Evolutionary conservation across 176 grass and related monocot genomes (phyloP).

Genomic region (Otatea glauca): DNA sequence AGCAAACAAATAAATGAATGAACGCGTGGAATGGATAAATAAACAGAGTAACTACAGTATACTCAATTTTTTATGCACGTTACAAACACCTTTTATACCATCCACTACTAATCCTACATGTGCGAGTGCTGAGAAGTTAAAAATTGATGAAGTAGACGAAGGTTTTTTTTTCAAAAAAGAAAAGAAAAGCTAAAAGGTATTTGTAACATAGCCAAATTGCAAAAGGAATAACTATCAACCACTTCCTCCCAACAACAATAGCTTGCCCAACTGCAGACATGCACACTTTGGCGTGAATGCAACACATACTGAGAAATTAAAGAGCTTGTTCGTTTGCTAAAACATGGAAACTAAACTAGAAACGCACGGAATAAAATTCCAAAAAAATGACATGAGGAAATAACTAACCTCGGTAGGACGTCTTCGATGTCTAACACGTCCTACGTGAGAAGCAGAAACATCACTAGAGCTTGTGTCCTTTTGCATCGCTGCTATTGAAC

Average conservation of each 20-base stretch:
- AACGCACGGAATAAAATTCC: background rate
- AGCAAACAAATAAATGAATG: conserved; percentile 5
- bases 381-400: background rate
- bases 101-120: too few relatives aligned
- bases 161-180: background rate
- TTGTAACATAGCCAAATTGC: conserved; percentile 24
- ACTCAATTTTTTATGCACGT: background rate
- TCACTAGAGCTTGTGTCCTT: conserved; percentile 50
- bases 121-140: background rate
- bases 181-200: background rate
- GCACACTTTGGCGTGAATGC: background rate
- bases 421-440: conserved; percentile 62
- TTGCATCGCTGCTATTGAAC: conserved; percentile 57
- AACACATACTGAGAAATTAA: background rate
- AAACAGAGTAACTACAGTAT: background rate
- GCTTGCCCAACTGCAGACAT: background rate
- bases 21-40: background rate
- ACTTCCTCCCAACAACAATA: background rate
- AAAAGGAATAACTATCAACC: background rate
- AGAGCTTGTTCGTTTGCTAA: background rate
- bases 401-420: conserved; percentile 53
- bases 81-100: too few relatives aligned
- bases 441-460: conserved; percentile 47
- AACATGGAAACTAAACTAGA: background rate
- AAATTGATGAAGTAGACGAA: background rate